Base-by-base conservation (phyloP, 257 asterid species). In the Ehretia macrophylla region DNA sequence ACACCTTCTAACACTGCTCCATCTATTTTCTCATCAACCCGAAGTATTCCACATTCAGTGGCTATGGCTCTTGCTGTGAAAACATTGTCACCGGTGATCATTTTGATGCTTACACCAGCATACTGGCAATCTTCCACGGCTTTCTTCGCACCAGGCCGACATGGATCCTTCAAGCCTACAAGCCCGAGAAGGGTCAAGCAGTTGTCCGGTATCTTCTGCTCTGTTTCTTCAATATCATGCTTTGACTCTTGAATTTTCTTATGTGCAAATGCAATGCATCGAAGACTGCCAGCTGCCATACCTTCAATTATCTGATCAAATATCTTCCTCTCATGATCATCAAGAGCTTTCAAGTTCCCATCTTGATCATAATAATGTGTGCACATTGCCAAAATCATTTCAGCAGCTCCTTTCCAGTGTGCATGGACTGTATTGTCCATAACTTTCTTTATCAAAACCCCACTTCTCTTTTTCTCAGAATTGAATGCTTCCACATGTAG, bases 91-190 rank as follows among this genome's bases (percentile, higher is more conserved):
- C 72, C 72, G 3, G 72, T 67, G 32, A 55, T 64, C 14, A 44
- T 82, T 60, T 68, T 79, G 38, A 79, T 59, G 10, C 45, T 22
- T 32, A 82, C 83, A 5, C 85, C 85, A 0, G 83, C 83, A 9
- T 23, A 46, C 56, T 61, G 70, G 27, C 87, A 78, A 17, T 66
- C 72, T 42, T 64, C 45, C 0, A 76, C 80, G 8, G 81, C 88
- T 73, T 66, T 65, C 63, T 51, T 76, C 42, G 67, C 81, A 12
- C 74, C 83, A 1, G 85, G 79, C 0, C 83, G 65, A 37, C 79
- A 74, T 0, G 85, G 83, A 62, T 76, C 83, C 38, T 17, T 32
- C 22, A 21, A 60, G 14, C 47, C 47, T 14, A 42, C 47, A 42
- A 42, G 12, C 47, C 47, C 47, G 5, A 42, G 16, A 10, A 42